Evolutionary conservation across 805 yeast species (phyloP).

Genomic region (Metschnikowia hibisci): DNA sequence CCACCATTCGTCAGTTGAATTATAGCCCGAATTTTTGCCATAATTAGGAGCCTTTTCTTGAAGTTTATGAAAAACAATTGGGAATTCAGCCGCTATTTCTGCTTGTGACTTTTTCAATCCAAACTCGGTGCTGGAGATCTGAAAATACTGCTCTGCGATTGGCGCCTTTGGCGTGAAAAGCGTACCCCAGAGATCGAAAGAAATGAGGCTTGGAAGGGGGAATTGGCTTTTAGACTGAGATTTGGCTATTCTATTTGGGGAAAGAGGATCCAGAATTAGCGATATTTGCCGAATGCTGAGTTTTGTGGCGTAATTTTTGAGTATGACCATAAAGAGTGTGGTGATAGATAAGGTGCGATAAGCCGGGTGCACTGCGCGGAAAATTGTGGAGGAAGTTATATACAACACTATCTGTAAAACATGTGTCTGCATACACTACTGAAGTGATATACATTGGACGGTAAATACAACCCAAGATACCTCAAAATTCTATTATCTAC

Average conservation of each 20-base stretch:
- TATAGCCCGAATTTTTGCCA: conserved; percentile 43
- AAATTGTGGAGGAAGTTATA: no score
- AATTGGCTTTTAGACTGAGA: conserved; percentile 14
- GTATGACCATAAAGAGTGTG: conserved; percentile 1
- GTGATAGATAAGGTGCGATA: conserved; percentile 4
- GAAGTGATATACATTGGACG: no score
- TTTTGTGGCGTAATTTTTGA: neutral
- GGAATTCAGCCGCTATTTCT: conserved; percentile 24
- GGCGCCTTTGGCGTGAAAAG: conserved; percentile 55
- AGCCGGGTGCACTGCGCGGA: no score
- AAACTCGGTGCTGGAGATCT: conserved; percentile 40
- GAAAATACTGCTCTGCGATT: conserved; percentile 50
- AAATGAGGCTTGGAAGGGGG: conserved; percentile 46
- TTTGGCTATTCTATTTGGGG: conserved; percentile 14
- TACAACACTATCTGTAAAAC: no score
- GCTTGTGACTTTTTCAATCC: conserved; percentile 35
- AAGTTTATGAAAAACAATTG: conserved; percentile 33
- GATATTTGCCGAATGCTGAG: neutral
- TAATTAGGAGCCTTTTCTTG: conserved; percentile 52
- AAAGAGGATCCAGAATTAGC: conserved; percentile 14
- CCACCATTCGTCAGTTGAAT: conserved; percentile 54
- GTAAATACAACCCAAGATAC: no score
- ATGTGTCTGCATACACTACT: no score
- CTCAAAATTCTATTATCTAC: no score
- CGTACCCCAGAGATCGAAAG: conserved; percentile 70